Evolutionary conservation across 148 eudicot species (phyloP), one percentile per base, ranked within the genome.

Genomic region (Arbutus unedo): DNA sequence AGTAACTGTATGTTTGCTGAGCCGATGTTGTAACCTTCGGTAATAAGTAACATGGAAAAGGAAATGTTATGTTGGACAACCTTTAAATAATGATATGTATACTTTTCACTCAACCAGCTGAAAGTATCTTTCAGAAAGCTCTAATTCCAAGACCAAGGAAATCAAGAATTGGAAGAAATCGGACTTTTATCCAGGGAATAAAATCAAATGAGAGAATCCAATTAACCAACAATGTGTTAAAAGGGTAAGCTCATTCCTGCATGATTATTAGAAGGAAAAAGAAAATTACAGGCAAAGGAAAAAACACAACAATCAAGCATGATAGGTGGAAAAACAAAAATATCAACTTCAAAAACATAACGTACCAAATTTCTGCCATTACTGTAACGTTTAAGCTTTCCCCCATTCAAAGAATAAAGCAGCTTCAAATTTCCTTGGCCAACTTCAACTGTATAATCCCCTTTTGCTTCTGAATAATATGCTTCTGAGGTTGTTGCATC

Each of bases 401-500:
- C 92, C 70, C 86, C 87, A 55, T 85, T 81, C 25, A 84, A 75
- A 76, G 84, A 76, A 73, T 86, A 91, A 11, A 75, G 81, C 66
- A 93, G 87, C 88, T 89, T 91, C 87, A 90, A 73, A 80, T 85
- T 84, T 79, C 89, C 92, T 74, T 86, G 90, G 51, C 94, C 97
- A 84, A 91, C 85, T 82, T 85, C 87, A 83, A 91, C 85, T 78
- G 89, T 83, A 83, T 83, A 77, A 41, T 84, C 85, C 51, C n/a
- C 76, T 78, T 47, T 85, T 68, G 79, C 85, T 80, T 88, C 88
- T 82, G 84, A 84, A 31, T 86, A 83, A 82, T 86, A 79, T 18
- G 90, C 81, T 53, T 86, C 73, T 44, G 97, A 91, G 62, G 79
- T 85, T 38, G 84, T 84, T 85, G 87, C 78, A 83, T 91, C 93